Evolutionary conservation across 352 stramenopile genomes (phyloP).

Genomic region (Phytophthora sp.): DNA sequence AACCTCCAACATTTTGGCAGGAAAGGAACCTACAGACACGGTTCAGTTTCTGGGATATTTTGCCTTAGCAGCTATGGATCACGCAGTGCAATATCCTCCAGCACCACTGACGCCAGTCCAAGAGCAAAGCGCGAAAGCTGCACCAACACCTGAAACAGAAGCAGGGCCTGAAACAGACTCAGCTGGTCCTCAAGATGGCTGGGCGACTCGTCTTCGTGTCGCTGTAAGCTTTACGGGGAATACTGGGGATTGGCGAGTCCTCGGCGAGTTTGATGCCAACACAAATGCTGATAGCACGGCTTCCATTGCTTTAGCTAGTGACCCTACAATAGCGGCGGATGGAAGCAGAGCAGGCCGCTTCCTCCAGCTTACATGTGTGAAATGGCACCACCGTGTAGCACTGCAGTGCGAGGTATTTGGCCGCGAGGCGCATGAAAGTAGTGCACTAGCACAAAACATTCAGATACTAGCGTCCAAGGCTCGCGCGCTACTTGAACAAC

Average conservation of each 20-base stretch:
- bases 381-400: conserved; percentile 65
- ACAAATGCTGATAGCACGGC: conserved; percentile 34
- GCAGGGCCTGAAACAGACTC: neutral
- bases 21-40: conserved; percentile 78
- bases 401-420: conserved; percentile 78
- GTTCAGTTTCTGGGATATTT: conserved; percentile 81
- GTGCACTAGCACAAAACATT: conserved; percentile 48
- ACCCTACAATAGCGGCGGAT: conserved; percentile 13
- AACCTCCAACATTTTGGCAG: conserved; percentile 77
- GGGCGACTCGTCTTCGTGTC: conserved; percentile 69
- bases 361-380: conserved; percentile 66
- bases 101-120: neutral
- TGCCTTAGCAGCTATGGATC: conserved; percentile 59
- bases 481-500: conserved; percentile 50
- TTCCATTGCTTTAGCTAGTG: conserved; percentile 39
- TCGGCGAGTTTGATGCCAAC: conserved; percentile 74
- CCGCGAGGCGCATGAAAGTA: conserved; percentile 59
- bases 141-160: neutral
- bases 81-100: conserved; percentile 42
- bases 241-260: conserved; percentile 52
- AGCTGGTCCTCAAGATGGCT: conserved; percentile 34
- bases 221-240: conserved; percentile 61
- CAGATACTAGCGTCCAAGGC: conserved; percentile 47
- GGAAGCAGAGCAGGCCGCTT: conserved; percentile 50
- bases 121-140: neutral